A percentile compares a stretch with the other conserved stretches of the same genome.
Conservation (phyloP, 1,139 yeast species). For the Sugiyamaella paludigena region DNA sequence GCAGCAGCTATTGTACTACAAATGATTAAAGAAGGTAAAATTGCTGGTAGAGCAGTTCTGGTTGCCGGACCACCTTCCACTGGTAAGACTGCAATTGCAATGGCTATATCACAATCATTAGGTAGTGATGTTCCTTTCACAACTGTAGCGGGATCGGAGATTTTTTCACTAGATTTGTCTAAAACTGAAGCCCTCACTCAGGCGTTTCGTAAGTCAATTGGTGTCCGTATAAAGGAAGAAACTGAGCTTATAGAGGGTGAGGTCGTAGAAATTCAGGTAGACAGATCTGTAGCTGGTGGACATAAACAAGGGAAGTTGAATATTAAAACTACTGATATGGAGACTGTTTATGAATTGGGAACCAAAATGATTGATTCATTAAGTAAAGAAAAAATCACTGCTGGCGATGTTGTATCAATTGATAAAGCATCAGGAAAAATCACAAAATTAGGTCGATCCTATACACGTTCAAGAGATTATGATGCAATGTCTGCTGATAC, state of each 20-base stretch:
- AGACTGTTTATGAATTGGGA: conserved; percentile 95
- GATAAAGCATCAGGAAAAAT: conserved; percentile 96
- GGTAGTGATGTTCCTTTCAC: conserved; percentile 96
- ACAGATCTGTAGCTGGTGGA: conserved; percentile 93
- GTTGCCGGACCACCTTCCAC: conserved; percentile 99
- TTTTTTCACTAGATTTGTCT: conserved; percentile 84
- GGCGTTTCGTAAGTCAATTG: conserved; percentile 93
- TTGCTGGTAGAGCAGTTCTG: conserved; percentile 95
- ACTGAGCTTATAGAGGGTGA: conserved; percentile 98
- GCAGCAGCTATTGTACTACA: conserved; percentile 93
- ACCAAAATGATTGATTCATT: conserved; percentile 96
- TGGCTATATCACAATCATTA: conserved; percentile 88
- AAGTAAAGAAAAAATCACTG: conserved; percentile 91
- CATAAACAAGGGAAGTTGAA: conserved; percentile 98
- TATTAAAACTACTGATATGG: conserved; percentile 98
- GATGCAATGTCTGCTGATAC: conserved; percentile 99
- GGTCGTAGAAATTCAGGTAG: conserved; percentile 97
- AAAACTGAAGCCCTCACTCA: conserved; percentile 96
- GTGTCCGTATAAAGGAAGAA: conserved; percentile 92
- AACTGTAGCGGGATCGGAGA: conserved; percentile 90
- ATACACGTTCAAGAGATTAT: conserved; percentile 93
- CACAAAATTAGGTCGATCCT: conserved; percentile 90
- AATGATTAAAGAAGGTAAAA: conserved; percentile 90
- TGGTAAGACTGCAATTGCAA: conserved; percentile 98
- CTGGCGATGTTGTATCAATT: conserved; percentile 95